Evolutionary conservation across 495 filamentous ascomycete species (phyloP).

Genomic region (Xylaria nigripes): DNA sequence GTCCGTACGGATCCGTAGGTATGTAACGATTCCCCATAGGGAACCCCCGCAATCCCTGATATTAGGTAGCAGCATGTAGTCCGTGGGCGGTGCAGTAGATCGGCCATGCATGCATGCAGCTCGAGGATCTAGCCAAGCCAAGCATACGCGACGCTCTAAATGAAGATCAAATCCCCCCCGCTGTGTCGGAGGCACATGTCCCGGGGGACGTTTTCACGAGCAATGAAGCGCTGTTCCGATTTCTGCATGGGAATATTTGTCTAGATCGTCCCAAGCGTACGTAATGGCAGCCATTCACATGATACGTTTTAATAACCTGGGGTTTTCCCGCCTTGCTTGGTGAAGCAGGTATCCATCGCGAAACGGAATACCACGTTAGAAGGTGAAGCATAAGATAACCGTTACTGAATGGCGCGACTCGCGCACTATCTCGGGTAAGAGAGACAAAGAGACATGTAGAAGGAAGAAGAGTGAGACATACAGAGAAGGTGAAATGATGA

Average conservation of each 20-base stretch:
- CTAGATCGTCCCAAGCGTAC: not conserved
- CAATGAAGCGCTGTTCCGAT: not conserved
- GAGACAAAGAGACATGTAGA: not conserved
- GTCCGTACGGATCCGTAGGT: no score
- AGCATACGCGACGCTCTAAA: not conserved
- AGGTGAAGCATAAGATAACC: not conserved
- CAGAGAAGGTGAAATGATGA: not conserved
- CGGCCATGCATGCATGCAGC: conserved; percentile 2
- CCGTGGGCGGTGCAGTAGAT: not conserved
- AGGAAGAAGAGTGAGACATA: not conserved
- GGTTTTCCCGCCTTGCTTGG: not conserved
- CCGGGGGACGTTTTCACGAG: not conserved
- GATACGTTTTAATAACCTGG: not conserved
- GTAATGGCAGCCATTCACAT: not conserved
- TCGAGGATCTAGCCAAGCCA: not conserved
- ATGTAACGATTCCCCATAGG: not conserved
- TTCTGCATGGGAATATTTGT: not conserved
- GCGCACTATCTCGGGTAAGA: no score
- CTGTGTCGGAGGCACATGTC: conserved; percentile 11
- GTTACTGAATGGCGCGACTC: not conserved
- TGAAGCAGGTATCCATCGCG: not conserved
- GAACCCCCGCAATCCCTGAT: no score
- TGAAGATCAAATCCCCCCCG: not conserved
- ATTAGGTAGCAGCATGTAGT: no score
- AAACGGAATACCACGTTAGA: not conserved